These are phyloP conservation scores for Diatrype stigma DNA, from an alignment of 2,329 filamentous ascomycete species.

Conservation along the genomic window DNA sequence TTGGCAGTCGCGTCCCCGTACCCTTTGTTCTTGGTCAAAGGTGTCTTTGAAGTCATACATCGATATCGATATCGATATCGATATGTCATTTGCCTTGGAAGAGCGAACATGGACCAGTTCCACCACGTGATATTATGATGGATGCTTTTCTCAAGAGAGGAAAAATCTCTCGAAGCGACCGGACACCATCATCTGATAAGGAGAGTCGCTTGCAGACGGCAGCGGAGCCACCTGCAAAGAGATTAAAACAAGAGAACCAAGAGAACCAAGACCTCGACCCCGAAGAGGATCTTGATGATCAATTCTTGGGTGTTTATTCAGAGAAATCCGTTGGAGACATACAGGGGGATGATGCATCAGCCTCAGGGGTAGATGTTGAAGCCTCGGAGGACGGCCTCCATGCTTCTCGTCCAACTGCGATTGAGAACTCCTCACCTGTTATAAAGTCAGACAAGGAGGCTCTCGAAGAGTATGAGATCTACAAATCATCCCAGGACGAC, in stretches of 20 bases:
- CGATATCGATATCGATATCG: no score
- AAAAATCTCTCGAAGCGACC: conserved; percentile 8
- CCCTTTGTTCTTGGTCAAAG: conserved; percentile 13
- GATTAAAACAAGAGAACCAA: conserved; percentile 26
- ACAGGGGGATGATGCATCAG: conserved; percentile 12
- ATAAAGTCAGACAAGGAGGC: conserved; percentile 65
- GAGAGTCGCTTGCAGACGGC: conserved; percentile 2
- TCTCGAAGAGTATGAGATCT: conserved; percentile 74
- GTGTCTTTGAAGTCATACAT: conserved; percentile 18
- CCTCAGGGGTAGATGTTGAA: conserved; percentile 33
- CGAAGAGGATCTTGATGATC: conserved; percentile 31
- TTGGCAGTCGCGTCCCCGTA: conserved; percentile 11
- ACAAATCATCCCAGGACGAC: conserved; percentile 53
- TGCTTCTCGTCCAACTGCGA: conserved; percentile 49
- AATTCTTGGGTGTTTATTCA: conserved; percentile 9
- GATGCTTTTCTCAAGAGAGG: conserved; percentile 25
- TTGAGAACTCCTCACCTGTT: conserved; percentile 67
- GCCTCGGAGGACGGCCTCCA: conserved; percentile 25
- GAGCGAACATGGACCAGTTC: conserved; percentile 3
- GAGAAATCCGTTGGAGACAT: conserved; percentile 10
- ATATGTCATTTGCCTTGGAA: not conserved
- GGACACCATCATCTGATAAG: conserved; percentile 4
- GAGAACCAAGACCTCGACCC: conserved; percentile 22
- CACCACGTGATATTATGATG: conserved; percentile 15
- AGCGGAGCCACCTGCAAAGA: conserved; percentile 32